These are phyloP conservation scores for Aureobasidium sp. DNA, from an alignment of 2,329 filamentous ascomycete species.

Conservation along the genomic window DNA sequence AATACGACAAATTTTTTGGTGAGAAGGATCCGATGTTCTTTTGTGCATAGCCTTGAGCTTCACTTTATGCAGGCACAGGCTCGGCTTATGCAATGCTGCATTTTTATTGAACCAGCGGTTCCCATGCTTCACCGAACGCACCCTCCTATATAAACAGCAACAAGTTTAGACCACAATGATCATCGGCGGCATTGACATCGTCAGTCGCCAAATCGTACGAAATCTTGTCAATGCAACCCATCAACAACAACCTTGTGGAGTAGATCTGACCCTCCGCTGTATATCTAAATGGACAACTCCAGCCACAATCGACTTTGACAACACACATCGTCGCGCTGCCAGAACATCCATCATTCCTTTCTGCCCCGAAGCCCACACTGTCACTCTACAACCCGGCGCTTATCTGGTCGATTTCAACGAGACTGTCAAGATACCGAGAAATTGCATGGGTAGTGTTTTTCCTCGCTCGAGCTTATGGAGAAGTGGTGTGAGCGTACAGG, in stretches of 20 bases:
- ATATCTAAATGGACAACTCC: not conserved
- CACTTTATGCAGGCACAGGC: not conserved
- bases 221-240: not conserved
- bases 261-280: not conserved
- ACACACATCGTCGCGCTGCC: not conserved
- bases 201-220: not conserved
- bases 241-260: conserved; percentile 6
- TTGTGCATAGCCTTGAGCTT: not conserved
- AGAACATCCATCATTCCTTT: not conserved
- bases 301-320: not conserved
- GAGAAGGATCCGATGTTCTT: not conserved
- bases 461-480: conserved; percentile 35
- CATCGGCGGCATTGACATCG: not conserved
- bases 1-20: not conserved
- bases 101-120: not conserved
- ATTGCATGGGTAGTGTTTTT: conserved; percentile 36
- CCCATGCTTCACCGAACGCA: not conserved
- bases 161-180: not conserved
- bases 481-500: conserved; percentile 31
- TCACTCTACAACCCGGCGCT: conserved; percentile 21
- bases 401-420: conserved; percentile 39
- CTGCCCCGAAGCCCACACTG: not conserved
- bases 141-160: not conserved
- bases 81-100: not conserved
- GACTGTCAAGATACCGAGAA: conserved; percentile 31